phyloP scores from a whole-genome alignment of 495 filamentous ascomycete species.

The Paragyromitra xinjiangensis region DNA sequence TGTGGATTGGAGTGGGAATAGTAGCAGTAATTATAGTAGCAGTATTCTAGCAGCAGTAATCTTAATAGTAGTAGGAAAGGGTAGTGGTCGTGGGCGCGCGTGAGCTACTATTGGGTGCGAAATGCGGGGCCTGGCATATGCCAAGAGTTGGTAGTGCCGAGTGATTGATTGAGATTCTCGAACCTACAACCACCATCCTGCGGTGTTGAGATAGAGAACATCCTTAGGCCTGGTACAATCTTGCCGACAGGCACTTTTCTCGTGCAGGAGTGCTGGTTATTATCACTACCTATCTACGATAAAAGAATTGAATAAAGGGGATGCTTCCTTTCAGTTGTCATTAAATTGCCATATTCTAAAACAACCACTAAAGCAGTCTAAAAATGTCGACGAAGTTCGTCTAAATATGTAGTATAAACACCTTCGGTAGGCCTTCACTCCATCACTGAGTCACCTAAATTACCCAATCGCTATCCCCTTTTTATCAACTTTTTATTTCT shows the following conservation, averaged over 20 bases:
- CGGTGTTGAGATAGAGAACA: too few relatives aligned
- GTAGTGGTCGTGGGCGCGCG: background rate
- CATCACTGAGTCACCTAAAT: background rate
- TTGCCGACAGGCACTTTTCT: too few relatives aligned
- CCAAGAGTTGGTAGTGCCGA: slow-evolving; percentile 9
- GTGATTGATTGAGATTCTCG: slow-evolving; percentile 10
- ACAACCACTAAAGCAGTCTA: too few relatives aligned
- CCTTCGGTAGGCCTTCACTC: background rate
- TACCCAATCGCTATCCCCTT: slow-evolving; percentile 1
- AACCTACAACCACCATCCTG: too few relatives aligned
- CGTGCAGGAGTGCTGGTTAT: background rate
- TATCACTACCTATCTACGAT: background rate
- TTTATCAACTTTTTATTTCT: background rate
- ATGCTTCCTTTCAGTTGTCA: background rate
- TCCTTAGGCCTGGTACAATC: too few relatives aligned
- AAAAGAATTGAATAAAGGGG: background rate
- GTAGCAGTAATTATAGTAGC: background rate
- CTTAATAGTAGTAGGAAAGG: background rate
- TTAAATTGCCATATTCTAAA: background rate
- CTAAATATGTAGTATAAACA: background rate
- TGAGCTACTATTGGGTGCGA: background rate
- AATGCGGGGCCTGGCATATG: slow-evolving; percentile 17
- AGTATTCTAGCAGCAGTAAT: background rate
- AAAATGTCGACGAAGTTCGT: background rate
- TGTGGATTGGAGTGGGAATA: background rate